These are phyloP conservation scores for Microglena sp. DNA, from an alignment of 139 green algal genomes.

Conservation along the genomic window DNA sequence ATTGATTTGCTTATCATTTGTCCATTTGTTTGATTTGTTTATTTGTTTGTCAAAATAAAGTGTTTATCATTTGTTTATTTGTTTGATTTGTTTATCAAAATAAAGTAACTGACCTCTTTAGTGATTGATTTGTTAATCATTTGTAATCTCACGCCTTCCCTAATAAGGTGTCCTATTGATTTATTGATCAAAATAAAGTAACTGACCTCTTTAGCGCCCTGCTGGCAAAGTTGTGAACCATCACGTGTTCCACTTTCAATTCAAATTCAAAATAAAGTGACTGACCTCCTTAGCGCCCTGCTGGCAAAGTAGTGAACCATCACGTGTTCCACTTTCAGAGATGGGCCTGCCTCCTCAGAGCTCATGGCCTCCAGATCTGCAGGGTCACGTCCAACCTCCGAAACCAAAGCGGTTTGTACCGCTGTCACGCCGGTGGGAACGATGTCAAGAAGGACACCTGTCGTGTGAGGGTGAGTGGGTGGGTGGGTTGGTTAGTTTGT, in stretches of 20 bases:
- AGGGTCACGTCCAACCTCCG: slow-evolving; percentile 5
- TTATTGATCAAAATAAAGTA: no score
- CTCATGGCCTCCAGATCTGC: slow-evolving; percentile 1
- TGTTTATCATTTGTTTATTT: no score
- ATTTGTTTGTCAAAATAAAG: no score
- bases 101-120: no score
- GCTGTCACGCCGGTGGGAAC: slow-evolving; percentile 22
- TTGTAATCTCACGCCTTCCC: no score
- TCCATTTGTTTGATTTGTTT: no score
- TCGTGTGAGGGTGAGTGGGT: not conserved
- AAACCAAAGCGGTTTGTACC: slow-evolving; percentile 45
- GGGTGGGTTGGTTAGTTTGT: no score
- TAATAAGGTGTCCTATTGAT: no score
- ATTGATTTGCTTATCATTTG: no score
- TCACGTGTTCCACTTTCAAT: slow-evolving; percentile 27
- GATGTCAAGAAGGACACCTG: slow-evolving; percentile 34
- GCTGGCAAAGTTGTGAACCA: slow-evolving; percentile 46
- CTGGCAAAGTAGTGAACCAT: slow-evolving; percentile 48
- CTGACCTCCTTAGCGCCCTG: slow-evolving; percentile 31
- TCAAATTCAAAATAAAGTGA: no score
- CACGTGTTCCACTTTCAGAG: slow-evolving; percentile 22
- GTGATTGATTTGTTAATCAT: no score
- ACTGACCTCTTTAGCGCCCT: slow-evolving; percentile 32
- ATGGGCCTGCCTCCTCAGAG: not conserved
- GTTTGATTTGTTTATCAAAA: no score